These are phyloP conservation scores for Spathaspora hagerdaliae DNA, from an alignment of 805 yeast species.

Conservation along the genomic window DNA sequence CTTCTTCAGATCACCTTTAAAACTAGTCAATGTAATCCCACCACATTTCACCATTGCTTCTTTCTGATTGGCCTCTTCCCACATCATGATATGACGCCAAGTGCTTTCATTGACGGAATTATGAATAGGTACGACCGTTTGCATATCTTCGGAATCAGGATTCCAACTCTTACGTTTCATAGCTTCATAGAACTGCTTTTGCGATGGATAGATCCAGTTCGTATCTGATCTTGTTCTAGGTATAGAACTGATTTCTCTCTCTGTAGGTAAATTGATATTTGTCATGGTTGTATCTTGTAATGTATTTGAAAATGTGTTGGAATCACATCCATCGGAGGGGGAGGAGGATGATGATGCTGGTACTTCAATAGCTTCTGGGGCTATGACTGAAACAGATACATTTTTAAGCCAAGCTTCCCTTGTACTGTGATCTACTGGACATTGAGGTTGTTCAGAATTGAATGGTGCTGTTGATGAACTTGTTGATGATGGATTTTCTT, in stretches of 20 bases:
- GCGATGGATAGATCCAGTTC: slow-evolving; percentile 95
- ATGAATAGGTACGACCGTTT: slow-evolving; percentile 88
- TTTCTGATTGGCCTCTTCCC: slow-evolving; percentile 68
- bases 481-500: slow-evolving; percentile 21
- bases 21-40: slow-evolving; percentile 78
- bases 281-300: slow-evolving; percentile 21
- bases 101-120: slow-evolving; percentile 91
- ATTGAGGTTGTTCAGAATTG: slow-evolving; percentile 29
- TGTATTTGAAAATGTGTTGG: slow-evolving; percentile 35
- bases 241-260: slow-evolving; percentile 74
- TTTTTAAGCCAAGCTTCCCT: slow-evolving; percentile 35
- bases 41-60: slow-evolving; percentile 56
- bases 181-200: slow-evolving; percentile 90
- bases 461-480: neutral
- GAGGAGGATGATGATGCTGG: slow-evolving; percentile 4
- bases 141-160: slow-evolving; percentile 80
- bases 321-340: slow-evolving; percentile 35
- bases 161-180: slow-evolving; percentile 89
- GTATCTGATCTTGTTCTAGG: slow-evolving; percentile 62
- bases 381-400: slow-evolving; percentile 26
- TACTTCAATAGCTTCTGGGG: slow-evolving; percentile 39
- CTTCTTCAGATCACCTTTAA: slow-evolving; percentile 83
- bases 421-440: slow-evolving; percentile 38
- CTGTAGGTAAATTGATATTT: slow-evolving; percentile 52
- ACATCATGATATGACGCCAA: slow-evolving; percentile 75